Evolutionary conservation across 768 basidiomycete species (phyloP).

Genomic region (Tulasnella sp.): DNA sequence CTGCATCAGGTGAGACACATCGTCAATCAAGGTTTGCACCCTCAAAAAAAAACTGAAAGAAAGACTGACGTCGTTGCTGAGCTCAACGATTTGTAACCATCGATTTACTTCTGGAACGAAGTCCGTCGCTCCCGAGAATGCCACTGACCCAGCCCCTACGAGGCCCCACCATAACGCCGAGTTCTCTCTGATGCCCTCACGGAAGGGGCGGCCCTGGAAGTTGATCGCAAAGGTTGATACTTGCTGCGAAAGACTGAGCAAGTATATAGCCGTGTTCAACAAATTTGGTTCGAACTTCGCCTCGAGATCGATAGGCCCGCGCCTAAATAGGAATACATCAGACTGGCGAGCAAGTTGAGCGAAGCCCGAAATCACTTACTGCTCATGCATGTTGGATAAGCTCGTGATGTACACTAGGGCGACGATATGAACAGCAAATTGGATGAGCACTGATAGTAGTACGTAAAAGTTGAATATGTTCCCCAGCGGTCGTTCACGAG

Average conservation of each 20-base stretch:
- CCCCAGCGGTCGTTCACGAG: conserved; percentile 81
- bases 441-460: conserved; percentile 77
- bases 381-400: conserved; percentile 65
- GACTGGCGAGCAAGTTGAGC: neutral
- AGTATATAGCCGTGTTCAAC: conserved; percentile 93
- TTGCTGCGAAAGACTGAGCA: conserved; percentile 90
- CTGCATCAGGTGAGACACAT: conserved; percentile 35
- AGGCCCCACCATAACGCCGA: conserved; percentile 87
- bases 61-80: conserved; percentile 57
- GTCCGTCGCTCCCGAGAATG: conserved; percentile 88
- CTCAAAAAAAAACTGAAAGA: neutral
- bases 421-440: conserved; percentile 88
- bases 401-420: conserved; percentile 89
- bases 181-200: conserved; percentile 96
- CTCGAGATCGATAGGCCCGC: conserved; percentile 78
- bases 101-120: conserved; percentile 90
- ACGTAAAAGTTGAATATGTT: conserved; percentile 98
- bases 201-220: conserved; percentile 97
- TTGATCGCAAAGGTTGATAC: conserved; percentile 98
- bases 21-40: neutral
- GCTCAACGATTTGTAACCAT: conserved; percentile 95
- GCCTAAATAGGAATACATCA: conserved; percentile 32
- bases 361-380: conserved; percentile 28
- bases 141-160: conserved; percentile 78
- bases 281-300: conserved; percentile 94